These are phyloP conservation scores for Plasmodium relictum DNA, from an alignment of 169 alveolate genomes.

Conservation along the genomic window DNA sequence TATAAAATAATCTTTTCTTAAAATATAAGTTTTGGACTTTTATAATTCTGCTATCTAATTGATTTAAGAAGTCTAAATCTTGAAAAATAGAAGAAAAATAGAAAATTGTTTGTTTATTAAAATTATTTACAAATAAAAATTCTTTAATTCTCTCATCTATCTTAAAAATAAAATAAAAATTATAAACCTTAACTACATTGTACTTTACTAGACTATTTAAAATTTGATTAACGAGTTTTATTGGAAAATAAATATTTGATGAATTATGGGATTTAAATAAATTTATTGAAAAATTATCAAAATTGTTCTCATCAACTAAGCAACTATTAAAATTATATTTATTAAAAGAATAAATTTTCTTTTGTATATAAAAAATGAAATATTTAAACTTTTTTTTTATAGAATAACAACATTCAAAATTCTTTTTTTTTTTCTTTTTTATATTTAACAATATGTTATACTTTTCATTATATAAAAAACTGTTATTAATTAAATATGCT, in stretches of 20 bases:
- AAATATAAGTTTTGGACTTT: constrained; percentile 19
- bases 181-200: constrained; percentile 22
- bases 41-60: neutral
- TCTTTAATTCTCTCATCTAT: constrained; percentile 10
- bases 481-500: neutral
- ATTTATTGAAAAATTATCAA: neutral
- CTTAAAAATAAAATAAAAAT: constrained; percentile 17
- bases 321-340: neutral
- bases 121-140: neutral
- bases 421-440: neutral
- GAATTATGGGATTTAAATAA: neutral
- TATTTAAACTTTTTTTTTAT: neutral
- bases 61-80: neutral
- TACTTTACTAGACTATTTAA: neutral
- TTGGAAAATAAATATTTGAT: neutral
- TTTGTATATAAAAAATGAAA: neutral
- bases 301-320: neutral
- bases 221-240: constrained; percentile 18
- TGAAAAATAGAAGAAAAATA: neutral
- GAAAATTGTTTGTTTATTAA: constrained; percentile 1
- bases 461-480: neutral
- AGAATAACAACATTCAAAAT: neutral
- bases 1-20: constrained; percentile 33
- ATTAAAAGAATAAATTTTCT: neutral
- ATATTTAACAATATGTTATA: neutral